phyloP scores from a whole-genome alignment of 257 asterid genomes.

The Rehmannia glutinosa region DNA sequence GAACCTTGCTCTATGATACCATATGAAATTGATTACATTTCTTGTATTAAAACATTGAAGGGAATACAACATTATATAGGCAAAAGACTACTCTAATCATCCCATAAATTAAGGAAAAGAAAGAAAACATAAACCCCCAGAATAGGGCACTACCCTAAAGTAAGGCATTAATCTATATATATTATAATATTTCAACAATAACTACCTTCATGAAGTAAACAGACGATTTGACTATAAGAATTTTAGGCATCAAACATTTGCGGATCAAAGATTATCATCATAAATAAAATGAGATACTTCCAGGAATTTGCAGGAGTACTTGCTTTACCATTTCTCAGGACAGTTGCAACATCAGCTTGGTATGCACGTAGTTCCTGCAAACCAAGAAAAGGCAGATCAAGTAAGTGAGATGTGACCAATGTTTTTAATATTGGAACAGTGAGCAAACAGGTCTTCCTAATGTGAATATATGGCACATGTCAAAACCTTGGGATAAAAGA shows the following conservation, averaged over 20 bases:
- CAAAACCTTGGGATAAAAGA: not conserved
- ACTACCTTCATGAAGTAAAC: not conserved
- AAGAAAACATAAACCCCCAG: too few species aligned
- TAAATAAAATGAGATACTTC: slow-evolving; percentile 1
- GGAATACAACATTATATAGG: too few species aligned
- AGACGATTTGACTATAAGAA: not conserved
- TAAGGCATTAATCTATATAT: too few species aligned
- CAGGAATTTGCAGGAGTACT: not conserved
- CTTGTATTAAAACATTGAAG: too few species aligned
- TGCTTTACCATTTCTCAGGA: slow-evolving; percentile 76
- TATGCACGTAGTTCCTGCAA: slow-evolving; percentile 93
- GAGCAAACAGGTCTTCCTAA: too few species aligned
- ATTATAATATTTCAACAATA: too few species aligned
- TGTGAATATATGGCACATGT: not conserved
- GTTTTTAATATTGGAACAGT: too few species aligned
- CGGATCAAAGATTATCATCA: slow-evolving; percentile 10
- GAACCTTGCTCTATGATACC: too few species aligned
- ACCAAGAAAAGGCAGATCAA: slow-evolving; percentile 21
- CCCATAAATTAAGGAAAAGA: too few species aligned
- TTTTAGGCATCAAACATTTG: not conserved
- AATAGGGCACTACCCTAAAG: too few species aligned
- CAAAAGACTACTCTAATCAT: too few species aligned
- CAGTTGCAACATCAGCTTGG: slow-evolving; percentile 99
- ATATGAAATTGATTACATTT: too few species aligned
- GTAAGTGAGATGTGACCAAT: slow-evolving; percentile 4